A percentile compares a stretch with the other conserved stretches of the same genome.
These are phyloP conservation scores for Crithidia fasciculata DNA, from an alignment of 208 protist species.

Conservation along the genomic window DNA sequence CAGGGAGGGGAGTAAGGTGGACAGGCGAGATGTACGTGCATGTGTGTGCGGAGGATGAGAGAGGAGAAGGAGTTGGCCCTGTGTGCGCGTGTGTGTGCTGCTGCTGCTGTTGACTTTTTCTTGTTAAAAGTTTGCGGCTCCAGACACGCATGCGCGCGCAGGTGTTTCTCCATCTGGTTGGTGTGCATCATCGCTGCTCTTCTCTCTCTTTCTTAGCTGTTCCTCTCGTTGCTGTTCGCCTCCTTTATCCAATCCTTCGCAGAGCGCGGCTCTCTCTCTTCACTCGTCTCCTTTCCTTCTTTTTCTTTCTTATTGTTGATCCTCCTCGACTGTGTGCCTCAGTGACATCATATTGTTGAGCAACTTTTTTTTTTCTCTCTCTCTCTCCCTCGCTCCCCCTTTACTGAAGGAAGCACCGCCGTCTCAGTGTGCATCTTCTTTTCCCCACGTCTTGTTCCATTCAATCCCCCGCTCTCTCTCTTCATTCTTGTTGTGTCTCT, in stretches of 20 bases:
- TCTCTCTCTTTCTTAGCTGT: background rate
- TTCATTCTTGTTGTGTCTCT: too few relatives aligned
- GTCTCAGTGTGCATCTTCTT: too few relatives aligned
- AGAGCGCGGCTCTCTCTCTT: background rate
- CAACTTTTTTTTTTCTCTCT: background rate
- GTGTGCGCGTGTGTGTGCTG: background rate
- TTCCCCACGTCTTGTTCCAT: too few relatives aligned
- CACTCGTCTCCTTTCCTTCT: background rate
- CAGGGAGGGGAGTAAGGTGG: too few relatives aligned
- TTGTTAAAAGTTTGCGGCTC: too few relatives aligned
- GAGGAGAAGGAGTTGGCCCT: background rate
- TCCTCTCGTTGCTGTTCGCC: background rate
- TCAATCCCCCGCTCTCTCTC: too few relatives aligned
- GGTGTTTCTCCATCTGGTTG: constrained; percentile 11
- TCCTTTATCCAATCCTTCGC: too few relatives aligned
- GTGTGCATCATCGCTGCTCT: background rate
- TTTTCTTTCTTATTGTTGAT: too few relatives aligned
- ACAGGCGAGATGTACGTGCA: too few relatives aligned
- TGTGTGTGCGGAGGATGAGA: too few relatives aligned
- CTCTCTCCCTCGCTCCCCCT: background rate
- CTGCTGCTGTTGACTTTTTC: background rate
- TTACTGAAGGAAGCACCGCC: too few relatives aligned
- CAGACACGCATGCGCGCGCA: background rate
- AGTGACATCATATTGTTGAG: background rate
- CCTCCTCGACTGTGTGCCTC: too few relatives aligned